Base-by-base conservation (phyloP, 2,329 filamentous ascomycete species). In the Penicillium rolfsii region DNA sequence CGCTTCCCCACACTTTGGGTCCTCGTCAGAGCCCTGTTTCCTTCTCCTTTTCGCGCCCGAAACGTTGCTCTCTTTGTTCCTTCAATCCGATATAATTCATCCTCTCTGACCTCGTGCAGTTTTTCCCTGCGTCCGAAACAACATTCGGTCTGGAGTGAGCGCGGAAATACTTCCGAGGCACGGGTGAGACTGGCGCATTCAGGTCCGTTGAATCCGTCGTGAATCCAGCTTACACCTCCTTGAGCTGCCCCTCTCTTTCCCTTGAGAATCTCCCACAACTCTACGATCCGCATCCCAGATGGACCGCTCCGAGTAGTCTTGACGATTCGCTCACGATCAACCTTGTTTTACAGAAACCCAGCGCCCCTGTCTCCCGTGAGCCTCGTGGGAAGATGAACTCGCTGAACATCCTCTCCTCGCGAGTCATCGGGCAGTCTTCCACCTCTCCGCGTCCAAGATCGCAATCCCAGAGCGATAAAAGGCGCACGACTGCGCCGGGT, bases 341-440 rank as follows among this genome's bases (percentile, higher is more conserved):
- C 60, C 7, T 57, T 63, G 38, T 54, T 14, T 55, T 65, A 55
- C 69, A 77, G 74, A 77, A 67, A 71, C 62, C 52, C 70, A 72
- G 74, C 70, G 73, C 71, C 71, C 68, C 67, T 67, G 71, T 70
- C 68, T 74, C 77, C 75, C 74, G 83, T 83, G 81, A 79, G 80
- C 75, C 73, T 67, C 68, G 71, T 74, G 78, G 79, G 83, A 91
- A 85, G 81, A 97, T 97, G 94, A 97, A 97, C 88, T 96, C 93
- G 73, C 84, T 97, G 83, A 96, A 95, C 82, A 91, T 97, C 77
- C 87, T 97, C 77, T 95, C 92, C 73, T 88, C 91, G 76, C 89
- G 90, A 81, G 91, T 93, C 76, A 85, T 88, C 74, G 85, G 85
- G 73, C 82, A 82, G 74, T 83, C 84, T 66, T 81, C 84, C 67